Evolutionary conservation across 176 grass and related monocot genomes (phyloP), one percentile per base, ranked within the genome.

Genomic region (Ensete ventricosum): DNA sequence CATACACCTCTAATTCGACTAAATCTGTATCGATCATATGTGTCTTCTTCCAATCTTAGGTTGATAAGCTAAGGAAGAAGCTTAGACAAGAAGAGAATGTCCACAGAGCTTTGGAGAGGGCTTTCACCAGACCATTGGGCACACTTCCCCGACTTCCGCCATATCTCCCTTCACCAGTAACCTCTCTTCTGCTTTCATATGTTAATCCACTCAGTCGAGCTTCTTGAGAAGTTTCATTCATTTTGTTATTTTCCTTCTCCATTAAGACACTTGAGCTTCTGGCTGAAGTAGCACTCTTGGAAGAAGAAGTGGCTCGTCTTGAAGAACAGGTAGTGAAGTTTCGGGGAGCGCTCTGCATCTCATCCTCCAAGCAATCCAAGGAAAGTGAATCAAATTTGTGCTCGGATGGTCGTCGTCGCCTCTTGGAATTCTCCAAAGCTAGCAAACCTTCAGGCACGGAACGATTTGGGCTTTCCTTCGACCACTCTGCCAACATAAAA

Each of bases 261-360:
- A 43, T 68, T 13, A 77, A 99, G 96, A 99, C 96, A 62, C 76
- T 95, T 0, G 91, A 92, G 62, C 91, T 99, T 52, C 85, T 99
- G 0, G 96, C 96, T 70, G 96, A 99, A 85, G 96, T 99, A 23
- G 96, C 96, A 9, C 88, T 99, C 53, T 72, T 99, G 81, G 96
- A 99, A 69, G 96, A 99, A 77, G 96, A 99, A 67, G 91, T 99
- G 2, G 86, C 84, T 54, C 83, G 96, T 54, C 87, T 99, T 8
- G 96, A 99, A 92, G 96, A 99, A 74, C 96, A 99, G 77, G 91
- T 95, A 65, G 91, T 99, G 9, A 99, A 92, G 83, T 95, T 95
- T 74, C 83, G 96, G 84, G 91, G 95, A 75, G 91, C 96, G 4
- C 88, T 95, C 50, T 85, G 87, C 73, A 72, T 87, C 55, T 86